A percentile compares a stretch with the other conserved stretches of the same genome.
These are phyloP conservation scores for Pholiota microspora DNA, from an alignment of 768 basidiomycete genomes.

Conservation along the genomic window DNA sequence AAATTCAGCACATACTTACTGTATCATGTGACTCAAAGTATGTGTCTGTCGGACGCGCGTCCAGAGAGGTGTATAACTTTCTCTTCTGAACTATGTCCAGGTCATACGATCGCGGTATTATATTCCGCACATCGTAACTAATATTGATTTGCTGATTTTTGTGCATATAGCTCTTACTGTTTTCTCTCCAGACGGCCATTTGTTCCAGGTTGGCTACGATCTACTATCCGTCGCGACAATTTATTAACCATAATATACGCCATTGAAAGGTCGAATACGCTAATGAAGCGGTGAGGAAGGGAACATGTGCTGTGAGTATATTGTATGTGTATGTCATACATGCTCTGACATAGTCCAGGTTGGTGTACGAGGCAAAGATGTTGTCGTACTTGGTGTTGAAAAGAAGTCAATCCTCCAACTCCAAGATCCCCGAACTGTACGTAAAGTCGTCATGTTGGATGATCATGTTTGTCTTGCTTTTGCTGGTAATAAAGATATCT, in stretches of 20 bases:
- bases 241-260: conserved; percentile 12
- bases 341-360: conserved; percentile 52
- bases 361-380: conserved; percentile 91
- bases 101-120: conserved; percentile 92
- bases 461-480: conserved; percentile 98
- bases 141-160: background rate
- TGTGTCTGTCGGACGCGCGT: conserved; percentile 47
- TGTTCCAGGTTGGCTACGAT: conserved; percentile 76
- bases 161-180: conserved; percentile 79
- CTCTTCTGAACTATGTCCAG: conserved; percentile 65
- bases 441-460: conserved; percentile 98
- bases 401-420: conserved; percentile 98
- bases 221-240: conserved; percentile 10
- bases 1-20: background rate
- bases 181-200: conserved; percentile 97
- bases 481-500: conserved; percentile 63
- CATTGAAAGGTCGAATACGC: conserved; percentile 91
- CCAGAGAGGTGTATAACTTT: conserved; percentile 21
- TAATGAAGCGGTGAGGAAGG: conserved; percentile 94
- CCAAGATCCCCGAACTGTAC: conserved; percentile 95
- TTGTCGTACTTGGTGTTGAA: conserved; percentile 96
- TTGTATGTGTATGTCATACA: background rate
- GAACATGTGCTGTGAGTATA: conserved; percentile 85
- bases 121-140: background rate
- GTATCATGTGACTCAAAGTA: conserved; percentile 24